phyloP scores from a whole-genome alignment of 345 rosid genomes.

The Clausena lansium region DNA sequence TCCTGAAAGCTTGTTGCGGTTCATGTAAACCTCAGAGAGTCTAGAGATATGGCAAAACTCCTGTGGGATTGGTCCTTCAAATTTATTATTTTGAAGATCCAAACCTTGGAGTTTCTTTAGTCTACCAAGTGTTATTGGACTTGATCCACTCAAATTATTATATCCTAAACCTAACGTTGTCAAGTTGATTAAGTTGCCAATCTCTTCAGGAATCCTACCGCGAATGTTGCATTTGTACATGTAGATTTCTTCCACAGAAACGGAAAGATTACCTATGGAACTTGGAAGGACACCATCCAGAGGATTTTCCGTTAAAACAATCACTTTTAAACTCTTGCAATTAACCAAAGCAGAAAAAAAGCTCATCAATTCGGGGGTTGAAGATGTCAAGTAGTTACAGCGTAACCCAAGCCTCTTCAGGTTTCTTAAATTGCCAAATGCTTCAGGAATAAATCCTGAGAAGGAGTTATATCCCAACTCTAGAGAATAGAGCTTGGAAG shows the following conservation, averaged over 20 bases:
- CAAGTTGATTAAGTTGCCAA: slow-evolving; percentile 10
- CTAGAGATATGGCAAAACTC: not conserved
- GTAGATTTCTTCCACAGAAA: not conserved
- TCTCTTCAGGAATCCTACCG: slow-evolving; percentile 17
- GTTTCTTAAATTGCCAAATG: not conserved
- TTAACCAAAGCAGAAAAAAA: slow-evolving; percentile 18
- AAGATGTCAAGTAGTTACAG: not conserved
- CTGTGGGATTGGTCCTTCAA: slow-evolving; percentile 6
- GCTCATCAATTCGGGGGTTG: not conserved
- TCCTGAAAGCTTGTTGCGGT: slow-evolving; percentile 2
- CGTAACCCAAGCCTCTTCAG: not conserved
- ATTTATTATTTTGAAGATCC: not conserved
- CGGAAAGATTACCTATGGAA: slow-evolving; percentile 14
- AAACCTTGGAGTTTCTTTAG: slow-evolving; percentile 5
- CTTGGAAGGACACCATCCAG: slow-evolving; percentile 6
- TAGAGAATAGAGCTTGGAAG: not conserved
- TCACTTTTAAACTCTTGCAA: not conserved
- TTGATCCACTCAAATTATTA: slow-evolving; percentile 11
- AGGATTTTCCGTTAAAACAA: too few relatives aligned
- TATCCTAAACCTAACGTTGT: not conserved
- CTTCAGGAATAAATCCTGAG: not conserved
- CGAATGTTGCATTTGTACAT: not conserved
- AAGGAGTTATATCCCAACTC: not conserved
- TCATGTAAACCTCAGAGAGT: not conserved
- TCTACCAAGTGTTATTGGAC: slow-evolving; percentile 10